Evolutionary conservation across 371 early-diverging fungal species (phyloP), one percentile per base, ranked within the genome.

Genomic region (Mucor saturninus): DNA sequence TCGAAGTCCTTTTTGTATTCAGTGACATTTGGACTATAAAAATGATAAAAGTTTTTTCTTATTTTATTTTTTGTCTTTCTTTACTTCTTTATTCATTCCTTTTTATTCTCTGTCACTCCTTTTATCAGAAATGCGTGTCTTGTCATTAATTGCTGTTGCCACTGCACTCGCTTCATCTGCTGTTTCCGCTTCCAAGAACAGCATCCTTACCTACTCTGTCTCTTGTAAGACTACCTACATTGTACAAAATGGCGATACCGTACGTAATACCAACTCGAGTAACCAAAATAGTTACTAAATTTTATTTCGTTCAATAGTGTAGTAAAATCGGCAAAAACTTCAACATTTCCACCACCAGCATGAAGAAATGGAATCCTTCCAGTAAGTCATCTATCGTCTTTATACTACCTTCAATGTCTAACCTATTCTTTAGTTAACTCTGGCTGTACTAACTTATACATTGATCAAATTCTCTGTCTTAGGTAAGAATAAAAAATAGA

Each of bases 361-460:
- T 71, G 21, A 67, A 57, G 35, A 63, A 67, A 31, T 71, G 71
- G 71, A 71, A 71, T 21, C 71, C 71, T 57, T 56, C 71, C 38
- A 66, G 71, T 71, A 71, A 66, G 62, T 45, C 14, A 8, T 46
- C 11, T 2, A 4, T 40, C 1, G 28, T 5, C 2, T 29, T 15
- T 8, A 2, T 5, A 29, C 21, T 29, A 3, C 14, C 7, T 35
- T 38, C 5, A 37, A 39, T 58, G 14, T 4, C 9, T 52, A 21
- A 21, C 21, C 54, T 58, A 35, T 35, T 1, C 58, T 49, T 13
- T 55, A 68, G 64, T 68, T 30, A 64, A 68, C 50, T 30, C 64
- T 26, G 31, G 56, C 21, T 78, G 79, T 62, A 64, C 69, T 38
- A 68, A 68, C 32, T 56, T 68, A 8, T 68, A 68, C 39, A 68